Base-by-base conservation (phyloP, 805 yeast species). In the Hanseniaspora nectarophila region DNA sequence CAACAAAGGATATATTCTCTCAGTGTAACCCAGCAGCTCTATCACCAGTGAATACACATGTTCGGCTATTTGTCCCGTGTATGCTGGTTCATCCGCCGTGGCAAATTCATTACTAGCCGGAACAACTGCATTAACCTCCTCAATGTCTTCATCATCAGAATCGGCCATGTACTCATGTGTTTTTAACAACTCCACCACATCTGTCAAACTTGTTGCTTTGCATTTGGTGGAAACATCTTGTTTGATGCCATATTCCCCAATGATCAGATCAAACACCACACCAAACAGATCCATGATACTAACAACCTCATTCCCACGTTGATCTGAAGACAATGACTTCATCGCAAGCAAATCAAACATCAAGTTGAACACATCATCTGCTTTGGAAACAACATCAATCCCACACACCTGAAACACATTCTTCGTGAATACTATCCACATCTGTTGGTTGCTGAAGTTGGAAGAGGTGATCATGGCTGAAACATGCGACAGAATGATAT, bases 321-420 rank as follows among this genome's bases (percentile, higher is more conserved):
- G 7, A 16, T 16, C 20, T 10, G 9, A 8, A 7, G 13, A 12
- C 3, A 20, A 21, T 6, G 45, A 39, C 6, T 26, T n/a, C 23
- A 39, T 23, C 6, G 51, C 51, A 26, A 47, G 7, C 26, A 40
- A 15, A 13, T 47, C 26, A 39, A 47, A 47, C 51, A 47, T 40
- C 26, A 40, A 32, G 28, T 40, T 47, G 34, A 47, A 24, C 3
- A 47, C 40, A 32, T 47, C 51, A 15, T 33, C 37, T 0, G 51
- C 45, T 13, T 47, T 47, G 9, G 24, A 28, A n/a, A 47, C 51
- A 21, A 47, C 10, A n/a, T 40, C 45, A 4, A 47, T 23, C 4
- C 51, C 51, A 40, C 51, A 47, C 13, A 47, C 33, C 4, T 40
- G 24, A 24, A 39, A 47, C 6, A 39, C 35, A 23, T 24, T 47